phyloP scores from a whole-genome alignment of 2,329 filamentous ascomycete genomes.

The Aureobasidium melanogenum region DNA sequence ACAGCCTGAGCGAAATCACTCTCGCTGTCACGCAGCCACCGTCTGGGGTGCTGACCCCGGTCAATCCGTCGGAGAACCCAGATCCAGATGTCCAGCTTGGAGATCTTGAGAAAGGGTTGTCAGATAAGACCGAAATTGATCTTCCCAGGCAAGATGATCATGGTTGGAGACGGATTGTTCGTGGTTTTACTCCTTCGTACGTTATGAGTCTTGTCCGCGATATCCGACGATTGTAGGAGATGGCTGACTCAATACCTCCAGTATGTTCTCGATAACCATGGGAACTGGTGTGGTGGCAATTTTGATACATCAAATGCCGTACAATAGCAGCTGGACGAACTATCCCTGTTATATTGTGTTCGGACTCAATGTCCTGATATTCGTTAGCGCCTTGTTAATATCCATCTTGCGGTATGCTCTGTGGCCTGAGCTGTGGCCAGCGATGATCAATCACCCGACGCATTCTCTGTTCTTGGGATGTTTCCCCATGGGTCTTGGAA shows the following conservation, averaged over 20 bases:
- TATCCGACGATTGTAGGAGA: not conserved
- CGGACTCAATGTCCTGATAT: conserved; percentile 49
- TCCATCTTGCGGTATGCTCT: conserved; percentile 53
- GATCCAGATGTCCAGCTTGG: not conserved
- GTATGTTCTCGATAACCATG: conserved; percentile 37
- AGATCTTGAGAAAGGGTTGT: conserved; percentile 5
- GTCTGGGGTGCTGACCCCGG: conserved; percentile 5
- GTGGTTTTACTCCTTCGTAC: conserved; percentile 6
- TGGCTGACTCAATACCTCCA: not conserved
- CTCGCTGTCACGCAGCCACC: conserved; percentile 10
- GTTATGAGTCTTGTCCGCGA: not conserved
- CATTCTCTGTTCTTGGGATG: conserved; percentile 58
- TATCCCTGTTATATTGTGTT: conserved; percentile 55
- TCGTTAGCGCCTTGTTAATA: conserved; percentile 44
- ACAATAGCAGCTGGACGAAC: conserved; percentile 48
- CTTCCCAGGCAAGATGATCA: conserved; percentile 6
- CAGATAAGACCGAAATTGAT: not conserved
- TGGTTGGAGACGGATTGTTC: conserved; percentile 10
- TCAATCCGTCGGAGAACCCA: not conserved
- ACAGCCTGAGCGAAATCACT: conserved; percentile 8
- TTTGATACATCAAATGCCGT: conserved; percentile 54
- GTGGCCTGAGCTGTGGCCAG: conserved; percentile 57
- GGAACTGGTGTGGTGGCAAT: conserved; percentile 60
- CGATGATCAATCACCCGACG: conserved; percentile 57
- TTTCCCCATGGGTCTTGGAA: conserved; percentile 25